Conservation (phyloP, 495 filamentous ascomycete species). For the Daldinia grandis region DNA sequence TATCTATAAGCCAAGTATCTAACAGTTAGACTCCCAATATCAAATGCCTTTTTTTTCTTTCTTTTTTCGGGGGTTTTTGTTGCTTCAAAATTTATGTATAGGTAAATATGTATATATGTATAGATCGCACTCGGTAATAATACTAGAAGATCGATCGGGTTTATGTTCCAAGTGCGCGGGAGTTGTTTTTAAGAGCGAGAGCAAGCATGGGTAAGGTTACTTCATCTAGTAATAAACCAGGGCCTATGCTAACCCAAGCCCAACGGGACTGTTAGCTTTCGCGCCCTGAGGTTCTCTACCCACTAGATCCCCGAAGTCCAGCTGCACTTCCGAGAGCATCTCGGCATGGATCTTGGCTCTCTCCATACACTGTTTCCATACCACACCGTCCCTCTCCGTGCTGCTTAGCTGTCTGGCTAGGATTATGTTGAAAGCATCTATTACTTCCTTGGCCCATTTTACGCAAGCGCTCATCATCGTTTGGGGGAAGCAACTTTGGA, state of each 20-base stretch:
- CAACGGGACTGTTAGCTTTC: slow-evolving; percentile 46
- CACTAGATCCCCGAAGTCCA: slow-evolving; percentile 86
- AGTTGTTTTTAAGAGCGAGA: background rate
- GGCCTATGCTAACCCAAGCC: slow-evolving; percentile 51
- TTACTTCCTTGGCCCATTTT: slow-evolving; percentile 92
- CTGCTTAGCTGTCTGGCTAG: slow-evolving; percentile 83
- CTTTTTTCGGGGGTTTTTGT: too few species aligned
- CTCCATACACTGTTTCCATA: slow-evolving; percentile 85
- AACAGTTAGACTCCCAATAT: background rate
- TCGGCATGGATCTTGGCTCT: slow-evolving; percentile 80
- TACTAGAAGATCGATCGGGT: background rate
- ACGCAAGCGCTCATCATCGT: slow-evolving; percentile 90
- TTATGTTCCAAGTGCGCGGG: background rate
- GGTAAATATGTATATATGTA: background rate
- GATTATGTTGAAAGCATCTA: slow-evolving; percentile 87
- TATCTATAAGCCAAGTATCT: background rate
- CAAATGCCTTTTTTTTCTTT: background rate
- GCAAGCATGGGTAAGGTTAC: background rate
- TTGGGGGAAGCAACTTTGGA: slow-evolving; percentile 87
- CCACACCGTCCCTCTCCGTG: slow-evolving; percentile 71
- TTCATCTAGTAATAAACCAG: slow-evolving; percentile 1
- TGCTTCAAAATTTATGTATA: background rate
- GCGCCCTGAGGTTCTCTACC: slow-evolving; percentile 48
- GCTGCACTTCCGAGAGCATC: slow-evolving; percentile 82
- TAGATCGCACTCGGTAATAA: background rate